These are phyloP conservation scores for Stagonosporopsis tanaceti DNA, from an alignment of 2,329 filamentous ascomycete species.

Conservation along the genomic window DNA sequence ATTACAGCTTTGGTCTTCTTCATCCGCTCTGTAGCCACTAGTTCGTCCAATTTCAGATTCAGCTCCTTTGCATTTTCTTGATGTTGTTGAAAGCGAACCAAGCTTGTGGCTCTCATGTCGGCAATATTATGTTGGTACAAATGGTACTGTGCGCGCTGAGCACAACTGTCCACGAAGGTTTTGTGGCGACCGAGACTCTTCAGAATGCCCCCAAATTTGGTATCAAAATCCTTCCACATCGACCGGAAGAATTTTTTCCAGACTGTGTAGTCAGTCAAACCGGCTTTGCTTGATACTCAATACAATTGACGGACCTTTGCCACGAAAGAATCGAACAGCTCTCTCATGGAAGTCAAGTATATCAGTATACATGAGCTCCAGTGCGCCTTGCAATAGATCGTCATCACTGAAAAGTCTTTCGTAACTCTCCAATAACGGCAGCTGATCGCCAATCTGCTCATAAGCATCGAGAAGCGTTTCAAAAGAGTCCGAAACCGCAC, in stretches of 20 bases:
- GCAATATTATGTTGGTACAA: not conserved
- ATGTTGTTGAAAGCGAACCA: not conserved
- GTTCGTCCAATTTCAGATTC: not conserved
- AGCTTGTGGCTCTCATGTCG: not conserved
- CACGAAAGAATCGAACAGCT: conserved; percentile 41
- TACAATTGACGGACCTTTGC: conserved; percentile 18
- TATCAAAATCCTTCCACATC: conserved; percentile 40
- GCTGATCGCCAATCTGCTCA: conserved; percentile 49
- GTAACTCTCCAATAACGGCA: conserved; percentile 49
- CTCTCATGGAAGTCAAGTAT: conserved; percentile 51
- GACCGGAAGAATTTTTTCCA: conserved; percentile 33
- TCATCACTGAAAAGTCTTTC: conserved; percentile 40
- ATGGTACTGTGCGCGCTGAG: conserved; percentile 1
- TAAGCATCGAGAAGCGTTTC: conserved; percentile 52
- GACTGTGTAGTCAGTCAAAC: conserved; percentile 17
- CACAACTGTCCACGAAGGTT: conserved; percentile 35
- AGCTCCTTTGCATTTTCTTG: not conserved
- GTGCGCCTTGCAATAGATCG: conserved; percentile 39
- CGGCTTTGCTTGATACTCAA: not conserved
- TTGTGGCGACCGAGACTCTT: conserved; percentile 37
- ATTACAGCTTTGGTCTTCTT: not conserved
- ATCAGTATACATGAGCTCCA: conserved; percentile 50
- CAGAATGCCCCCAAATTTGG: conserved; percentile 40
- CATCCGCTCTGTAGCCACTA: not conserved
- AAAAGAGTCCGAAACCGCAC: conserved; percentile 45